Conservation (phyloP, 352 stramenopile species). For the Lagenidium sp. region DNA sequence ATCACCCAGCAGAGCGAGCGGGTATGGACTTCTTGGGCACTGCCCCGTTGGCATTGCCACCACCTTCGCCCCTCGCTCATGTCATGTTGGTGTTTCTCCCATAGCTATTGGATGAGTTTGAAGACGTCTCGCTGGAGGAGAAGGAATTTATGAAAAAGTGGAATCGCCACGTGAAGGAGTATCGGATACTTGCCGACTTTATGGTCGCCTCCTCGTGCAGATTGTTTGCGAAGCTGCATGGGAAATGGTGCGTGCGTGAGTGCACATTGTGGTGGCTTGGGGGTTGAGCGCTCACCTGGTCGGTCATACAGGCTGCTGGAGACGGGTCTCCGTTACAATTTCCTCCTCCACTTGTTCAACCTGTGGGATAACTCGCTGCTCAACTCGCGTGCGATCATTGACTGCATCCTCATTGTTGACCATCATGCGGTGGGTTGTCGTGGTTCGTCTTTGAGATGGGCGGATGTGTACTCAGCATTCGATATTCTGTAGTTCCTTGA, state of each 20-base stretch:
- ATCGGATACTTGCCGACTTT: conserved; percentile 78
- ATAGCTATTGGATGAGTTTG: conserved; percentile 80
- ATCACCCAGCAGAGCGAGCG: conserved; percentile 82
- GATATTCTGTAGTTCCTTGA: no score
- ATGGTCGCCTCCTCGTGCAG: conserved; percentile 83
- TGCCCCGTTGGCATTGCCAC: no score
- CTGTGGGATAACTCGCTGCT: conserved; percentile 87
- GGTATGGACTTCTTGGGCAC: conserved; percentile 16
- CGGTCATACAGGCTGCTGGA: conserved; percentile 42
- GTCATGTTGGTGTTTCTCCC: not conserved
- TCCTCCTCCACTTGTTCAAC: conserved; percentile 86
- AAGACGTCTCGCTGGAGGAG: conserved; percentile 80
- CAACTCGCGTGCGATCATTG: conserved; percentile 76
- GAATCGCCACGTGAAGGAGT: conserved; percentile 80
- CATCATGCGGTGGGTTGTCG: conserved; percentile 21
- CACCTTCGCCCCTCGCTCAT: no score
- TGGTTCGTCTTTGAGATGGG: no score
- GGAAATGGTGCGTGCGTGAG: conserved; percentile 49
- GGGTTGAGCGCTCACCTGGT: not conserved
- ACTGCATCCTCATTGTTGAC: conserved; percentile 85
- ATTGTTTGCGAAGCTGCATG: conserved; percentile 74
- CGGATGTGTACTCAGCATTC: no score
- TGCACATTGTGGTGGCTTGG: conserved; percentile 1
- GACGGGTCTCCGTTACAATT: conserved; percentile 74
- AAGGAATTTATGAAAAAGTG: conserved; percentile 90